phyloP scores from a whole-genome alignment of 164 flowering plant species.

The Dillenia turbinata region DNA sequence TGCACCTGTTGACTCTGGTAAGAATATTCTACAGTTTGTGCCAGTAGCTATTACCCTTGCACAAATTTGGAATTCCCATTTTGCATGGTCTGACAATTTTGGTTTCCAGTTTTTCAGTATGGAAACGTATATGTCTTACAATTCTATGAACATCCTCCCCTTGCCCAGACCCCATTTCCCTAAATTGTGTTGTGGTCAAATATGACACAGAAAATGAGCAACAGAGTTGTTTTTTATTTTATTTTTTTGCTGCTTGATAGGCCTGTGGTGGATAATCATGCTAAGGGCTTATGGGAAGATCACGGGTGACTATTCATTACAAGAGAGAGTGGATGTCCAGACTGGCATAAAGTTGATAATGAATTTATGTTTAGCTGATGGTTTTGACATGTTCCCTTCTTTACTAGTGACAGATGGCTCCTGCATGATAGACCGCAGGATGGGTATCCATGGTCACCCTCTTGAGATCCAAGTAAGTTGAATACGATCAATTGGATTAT shows the following conservation, averaged over 20 bases:
- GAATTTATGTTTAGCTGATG: slow-evolving; percentile 52
- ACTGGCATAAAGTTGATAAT: slow-evolving; percentile 49
- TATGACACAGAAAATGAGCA: no score
- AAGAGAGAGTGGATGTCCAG: slow-evolving; percentile 61
- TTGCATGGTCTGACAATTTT: no score
- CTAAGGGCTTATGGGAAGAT: slow-evolving; percentile 59
- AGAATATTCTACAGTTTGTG: neutral
- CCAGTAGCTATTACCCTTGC: no score
- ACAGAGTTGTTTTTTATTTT: no score
- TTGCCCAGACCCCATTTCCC: no score
- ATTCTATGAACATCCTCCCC: no score
- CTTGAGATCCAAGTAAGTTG: slow-evolving; percentile 52
- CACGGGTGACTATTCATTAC: slow-evolving; percentile 55
- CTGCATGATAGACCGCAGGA: slow-evolving; percentile 63
- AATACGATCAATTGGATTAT: neutral
- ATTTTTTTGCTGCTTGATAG: slow-evolving; percentile 9
- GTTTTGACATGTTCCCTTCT: slow-evolving; percentile 64
- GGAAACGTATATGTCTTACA: no score
- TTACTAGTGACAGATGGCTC: slow-evolving; percentile 62
- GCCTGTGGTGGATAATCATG: slow-evolving; percentile 60
- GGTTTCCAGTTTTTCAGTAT: no score
- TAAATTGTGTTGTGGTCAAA: no score
- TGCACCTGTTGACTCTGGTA: slow-evolving; percentile 97
- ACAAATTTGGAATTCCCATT: no score
- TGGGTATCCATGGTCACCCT: slow-evolving; percentile 66